Evolutionary conservation across 345 rosid genomes (phyloP).

Genomic region (Anastatica hierochuntica): DNA sequence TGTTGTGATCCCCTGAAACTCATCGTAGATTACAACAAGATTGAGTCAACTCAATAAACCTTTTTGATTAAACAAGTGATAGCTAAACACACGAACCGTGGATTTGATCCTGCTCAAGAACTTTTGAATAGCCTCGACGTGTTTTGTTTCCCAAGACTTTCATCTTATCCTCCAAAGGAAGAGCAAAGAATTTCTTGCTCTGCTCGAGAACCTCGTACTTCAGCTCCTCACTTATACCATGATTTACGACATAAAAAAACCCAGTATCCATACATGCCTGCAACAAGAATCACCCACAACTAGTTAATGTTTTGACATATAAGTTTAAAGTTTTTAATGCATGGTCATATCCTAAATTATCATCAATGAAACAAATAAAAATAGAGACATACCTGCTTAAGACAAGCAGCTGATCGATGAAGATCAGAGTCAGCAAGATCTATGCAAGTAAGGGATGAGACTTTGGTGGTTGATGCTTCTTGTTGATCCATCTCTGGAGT

Average conservation of each 20-base stretch:
- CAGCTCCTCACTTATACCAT: slow-evolving; percentile 61
- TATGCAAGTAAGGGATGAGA: slow-evolving; percentile 15
- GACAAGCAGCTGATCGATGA: slow-evolving; percentile 14
- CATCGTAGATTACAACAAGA: background rate
- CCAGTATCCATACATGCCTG: slow-evolving; percentile 80
- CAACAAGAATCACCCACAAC: background rate
- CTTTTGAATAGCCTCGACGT: slow-evolving; percentile 64
- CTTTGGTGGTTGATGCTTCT: background rate
- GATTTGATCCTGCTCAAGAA: slow-evolving; percentile 37
- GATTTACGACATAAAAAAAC: slow-evolving; percentile 73
- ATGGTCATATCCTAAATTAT: too few relatives aligned
- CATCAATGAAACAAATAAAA: too few relatives aligned
- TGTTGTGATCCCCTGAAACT: slow-evolving; percentile 66
- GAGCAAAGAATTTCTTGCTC: slow-evolving; percentile 46
- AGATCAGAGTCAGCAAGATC: slow-evolving; percentile 14
- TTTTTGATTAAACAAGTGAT: background rate
- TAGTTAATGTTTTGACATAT: background rate
- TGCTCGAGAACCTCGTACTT: slow-evolving; percentile 54
- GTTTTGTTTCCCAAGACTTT: slow-evolving; percentile 50
- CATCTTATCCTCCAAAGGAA: slow-evolving; percentile 59
- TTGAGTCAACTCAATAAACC: too few relatives aligned
- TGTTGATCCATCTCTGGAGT: background rate
- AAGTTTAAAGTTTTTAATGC: too few relatives aligned
- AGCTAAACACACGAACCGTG: background rate
- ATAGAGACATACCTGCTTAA: background rate